Base-by-base conservation (phyloP, 2,329 filamentous ascomycete species). In the Coniella lustricola region DNA sequence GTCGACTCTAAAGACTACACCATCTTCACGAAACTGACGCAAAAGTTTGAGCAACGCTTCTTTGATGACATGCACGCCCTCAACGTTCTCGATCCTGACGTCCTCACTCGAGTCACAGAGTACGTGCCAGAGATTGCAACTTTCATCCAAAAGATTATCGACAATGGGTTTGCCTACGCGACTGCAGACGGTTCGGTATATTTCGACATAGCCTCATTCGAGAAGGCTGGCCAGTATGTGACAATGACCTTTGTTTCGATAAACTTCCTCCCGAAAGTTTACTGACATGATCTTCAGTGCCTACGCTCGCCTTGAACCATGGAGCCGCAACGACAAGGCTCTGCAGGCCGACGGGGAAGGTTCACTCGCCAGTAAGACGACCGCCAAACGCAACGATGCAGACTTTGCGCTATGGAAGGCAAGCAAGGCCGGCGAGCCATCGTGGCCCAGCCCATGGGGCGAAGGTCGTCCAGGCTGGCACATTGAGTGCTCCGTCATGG, bases 401-500 rank as follows among this genome's bases (percentile, higher is more conserved):
- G 90, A 97, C 60, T 97, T 97, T 67, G 90, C 90, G 1, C 72
- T 97, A 2, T 96, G 90, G 90, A 97, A 97, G 65, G 82, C 84
- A 46, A 90, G 85, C 1, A 96, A 95, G 68, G 81, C 87, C 13
- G 91, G 91, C 37, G 91, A 97, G 72, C 91, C 91, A 0, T 86
- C 81, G 56, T 97, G 91, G 91, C 75, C 82, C 4, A 93, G 86
- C 57, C 82, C 82, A 3, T 97, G 91, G 90, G 90, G 91, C 4
- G 75, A 82, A 48, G 90, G 90, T 4, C 76, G 91, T 38, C 91
- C 91, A 1, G 91, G 91, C 16, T 97, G 91, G 91, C 91, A 96
- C 62, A 96, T 96, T 60, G 90, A 96, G 70, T 96, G 91, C 80
- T 90, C 85, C 1, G 90, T 90, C 14, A 96, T 97, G 91, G 90